Percentiles rank a stretch among this genome's conserved stretches.
These are phyloP conservation scores for Tripidium arundinaceum DNA, from an alignment of 202 grass and related monocot genomes.

Conservation along the genomic window DNA sequence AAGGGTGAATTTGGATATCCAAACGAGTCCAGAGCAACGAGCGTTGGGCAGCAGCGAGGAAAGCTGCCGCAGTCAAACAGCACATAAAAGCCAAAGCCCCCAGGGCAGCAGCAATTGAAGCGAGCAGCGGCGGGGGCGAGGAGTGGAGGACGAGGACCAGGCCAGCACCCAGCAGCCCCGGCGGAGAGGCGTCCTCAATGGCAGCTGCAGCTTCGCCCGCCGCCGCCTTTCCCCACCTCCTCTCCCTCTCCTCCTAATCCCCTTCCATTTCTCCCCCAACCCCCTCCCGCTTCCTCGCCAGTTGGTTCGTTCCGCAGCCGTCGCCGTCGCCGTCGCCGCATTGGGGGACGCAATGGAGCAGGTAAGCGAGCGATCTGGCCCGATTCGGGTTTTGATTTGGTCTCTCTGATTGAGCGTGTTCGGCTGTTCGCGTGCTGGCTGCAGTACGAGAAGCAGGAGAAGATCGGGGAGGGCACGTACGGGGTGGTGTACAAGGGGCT, in stretches of 20 bases:
- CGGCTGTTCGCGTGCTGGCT: background rate
- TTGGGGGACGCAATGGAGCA: constrained; percentile 47
- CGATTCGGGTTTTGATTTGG: background rate
- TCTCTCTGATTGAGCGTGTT: background rate
- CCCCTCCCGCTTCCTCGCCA: background rate
- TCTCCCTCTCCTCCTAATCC: constrained; percentile 21
- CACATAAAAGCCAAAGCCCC: constrained; percentile 32
- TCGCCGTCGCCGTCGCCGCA: constrained; percentile 7
- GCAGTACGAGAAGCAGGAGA: constrained; percentile 96
- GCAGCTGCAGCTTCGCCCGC: constrained; percentile 36
- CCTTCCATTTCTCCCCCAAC: background rate
- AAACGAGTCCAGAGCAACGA: too few relatives aligned
- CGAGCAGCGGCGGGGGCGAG: background rate
- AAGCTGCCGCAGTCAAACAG: constrained; percentile 38
- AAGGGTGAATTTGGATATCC: too few relatives aligned
- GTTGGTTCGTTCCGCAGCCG: background rate
- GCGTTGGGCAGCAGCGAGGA: background rate
- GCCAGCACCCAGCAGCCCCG: background rate
- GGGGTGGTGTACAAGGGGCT: constrained; percentile 95
- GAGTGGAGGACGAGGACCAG: background rate
- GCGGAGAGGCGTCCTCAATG: constrained; percentile 33
- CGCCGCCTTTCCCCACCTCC: constrained; percentile 29
- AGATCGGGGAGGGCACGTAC: constrained; percentile 96
- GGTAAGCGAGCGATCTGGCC: constrained; percentile 40
- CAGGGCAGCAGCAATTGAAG: background rate